phyloP scores from a whole-genome alignment of 305 asterid genomes.

The Withania somnifera region DNA sequence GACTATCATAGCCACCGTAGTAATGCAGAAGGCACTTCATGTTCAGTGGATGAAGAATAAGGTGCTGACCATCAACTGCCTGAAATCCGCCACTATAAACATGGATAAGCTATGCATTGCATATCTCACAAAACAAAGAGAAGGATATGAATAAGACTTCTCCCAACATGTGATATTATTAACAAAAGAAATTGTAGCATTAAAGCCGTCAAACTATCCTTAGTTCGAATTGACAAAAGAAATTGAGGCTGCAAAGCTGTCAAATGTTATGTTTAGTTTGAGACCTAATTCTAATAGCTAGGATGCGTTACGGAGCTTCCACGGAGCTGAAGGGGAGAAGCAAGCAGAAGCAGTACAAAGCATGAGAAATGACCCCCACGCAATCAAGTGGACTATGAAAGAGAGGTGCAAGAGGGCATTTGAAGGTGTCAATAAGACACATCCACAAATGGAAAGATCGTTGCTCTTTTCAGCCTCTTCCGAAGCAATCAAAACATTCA shows the following conservation, averaged over 20 bases:
- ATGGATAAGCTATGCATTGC: neutral
- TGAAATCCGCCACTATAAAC: slow-evolving; percentile 18
- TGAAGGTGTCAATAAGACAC: neutral
- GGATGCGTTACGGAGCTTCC: neutral
- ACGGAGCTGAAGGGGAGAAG: neutral
- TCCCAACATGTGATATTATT: neutral
- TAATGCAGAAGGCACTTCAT: slow-evolving; percentile 92
- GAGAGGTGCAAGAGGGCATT: neutral
- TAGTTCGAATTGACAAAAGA: neutral
- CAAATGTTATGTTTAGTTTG: neutral
- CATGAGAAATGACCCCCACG: neutral
- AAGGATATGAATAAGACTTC: neutral
- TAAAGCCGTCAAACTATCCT: neutral
- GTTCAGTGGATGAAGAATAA: slow-evolving; percentile 79
- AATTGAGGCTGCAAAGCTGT: neutral
- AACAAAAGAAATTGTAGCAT: neutral
- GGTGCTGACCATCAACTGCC: slow-evolving; percentile 91
- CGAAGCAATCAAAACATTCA: neutral
- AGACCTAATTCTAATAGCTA: neutral
- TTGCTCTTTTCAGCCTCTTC: neutral
- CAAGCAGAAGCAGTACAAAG: neutral
- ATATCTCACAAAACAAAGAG: neutral
- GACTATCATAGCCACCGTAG: slow-evolving; percentile 63
- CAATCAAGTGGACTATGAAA: neutral
- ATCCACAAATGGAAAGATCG: neutral